A percentile compares a stretch with the other conserved stretches of the same genome.
These are phyloP conservation scores for Botrytis pseudocinerea DNA, from an alignment of 2,329 filamentous ascomycete species.

Conservation along the genomic window DNA sequence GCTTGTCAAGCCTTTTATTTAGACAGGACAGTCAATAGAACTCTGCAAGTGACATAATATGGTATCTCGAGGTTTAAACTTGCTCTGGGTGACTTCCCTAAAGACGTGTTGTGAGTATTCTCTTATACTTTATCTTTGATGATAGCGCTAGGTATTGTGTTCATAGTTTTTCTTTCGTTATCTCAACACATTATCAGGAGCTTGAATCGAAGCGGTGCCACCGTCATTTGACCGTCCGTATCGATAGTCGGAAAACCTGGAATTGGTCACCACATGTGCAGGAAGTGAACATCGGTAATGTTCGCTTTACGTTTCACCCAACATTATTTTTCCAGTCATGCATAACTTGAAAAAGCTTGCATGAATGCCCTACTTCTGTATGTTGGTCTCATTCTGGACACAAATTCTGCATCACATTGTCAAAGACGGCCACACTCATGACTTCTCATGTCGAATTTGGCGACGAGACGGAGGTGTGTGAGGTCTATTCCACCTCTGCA, in stretches of 20 bases:
- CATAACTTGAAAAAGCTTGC: neutral
- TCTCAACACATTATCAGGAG: no score
- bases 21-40: neutral
- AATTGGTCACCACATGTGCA: neutral
- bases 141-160: no score
- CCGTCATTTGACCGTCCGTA: neutral
- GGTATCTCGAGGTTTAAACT: neutral
- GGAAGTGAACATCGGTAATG: no score
- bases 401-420: neutral
- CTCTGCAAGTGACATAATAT: neutral
- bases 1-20: neutral
- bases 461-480: neutral
- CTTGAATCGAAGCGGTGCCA: no score
- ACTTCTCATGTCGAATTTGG: slow-evolving; percentile 4
- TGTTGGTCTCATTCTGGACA: neutral
- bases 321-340: neutral
- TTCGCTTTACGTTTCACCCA: no score
- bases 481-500: neutral
- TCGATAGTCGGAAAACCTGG: neutral
- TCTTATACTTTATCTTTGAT: no score
- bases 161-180: no score
- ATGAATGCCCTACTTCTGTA: neutral
- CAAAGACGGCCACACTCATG: neutral
- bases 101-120: no score
- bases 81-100: no score